phyloP scores from a whole-genome alignment of 345 rosid genomes.

The Citrus cavaleriei region DNA sequence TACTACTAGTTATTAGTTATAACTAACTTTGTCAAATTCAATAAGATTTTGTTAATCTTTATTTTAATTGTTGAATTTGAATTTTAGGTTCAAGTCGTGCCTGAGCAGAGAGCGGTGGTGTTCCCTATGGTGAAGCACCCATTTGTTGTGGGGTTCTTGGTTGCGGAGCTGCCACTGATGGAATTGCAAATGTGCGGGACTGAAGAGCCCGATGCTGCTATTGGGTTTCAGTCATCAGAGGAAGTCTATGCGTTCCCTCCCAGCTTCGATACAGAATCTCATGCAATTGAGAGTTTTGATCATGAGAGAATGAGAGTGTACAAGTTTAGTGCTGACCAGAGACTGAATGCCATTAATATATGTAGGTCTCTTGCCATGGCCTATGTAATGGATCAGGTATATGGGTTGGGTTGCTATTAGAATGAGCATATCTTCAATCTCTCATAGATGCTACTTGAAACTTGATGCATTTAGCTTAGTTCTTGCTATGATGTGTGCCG shows the following conservation, averaged over 20 bases:
- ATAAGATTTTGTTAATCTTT: background rate
- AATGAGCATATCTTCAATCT: background rate
- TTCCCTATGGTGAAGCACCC: constrained; percentile 95
- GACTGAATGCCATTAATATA: constrained; percentile 67
- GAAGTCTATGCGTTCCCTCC: constrained; percentile 49
- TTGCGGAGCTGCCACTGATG: constrained; percentile 68
- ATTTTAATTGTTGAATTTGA: constrained; percentile 3
- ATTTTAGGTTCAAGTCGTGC: constrained; percentile 58
- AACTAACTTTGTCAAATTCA: too few relatives aligned
- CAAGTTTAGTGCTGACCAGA: constrained; percentile 58
- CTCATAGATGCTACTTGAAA: background rate
- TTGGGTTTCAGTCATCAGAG: constrained; percentile 36
- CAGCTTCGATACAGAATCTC: constrained; percentile 23
- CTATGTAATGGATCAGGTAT: constrained; percentile 95
- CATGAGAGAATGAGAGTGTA: constrained; percentile 23
- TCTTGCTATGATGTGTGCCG: background rate
- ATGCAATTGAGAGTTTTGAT: constrained; percentile 30
- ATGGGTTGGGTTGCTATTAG: background rate
- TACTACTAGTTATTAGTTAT: too few relatives aligned
- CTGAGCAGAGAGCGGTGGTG: constrained; percentile 64
- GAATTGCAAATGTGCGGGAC: constrained; percentile 17
- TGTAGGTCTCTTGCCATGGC: constrained; percentile 81
- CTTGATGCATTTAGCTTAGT: background rate
- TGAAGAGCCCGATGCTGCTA: constrained; percentile 27
- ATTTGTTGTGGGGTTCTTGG: constrained; percentile 89